Percentiles rank a stretch among this genome's conserved stretches.
phyloP scores from a whole-genome alignment of 768 basidiomycete species.

The Tulasnella sp. region DNA sequence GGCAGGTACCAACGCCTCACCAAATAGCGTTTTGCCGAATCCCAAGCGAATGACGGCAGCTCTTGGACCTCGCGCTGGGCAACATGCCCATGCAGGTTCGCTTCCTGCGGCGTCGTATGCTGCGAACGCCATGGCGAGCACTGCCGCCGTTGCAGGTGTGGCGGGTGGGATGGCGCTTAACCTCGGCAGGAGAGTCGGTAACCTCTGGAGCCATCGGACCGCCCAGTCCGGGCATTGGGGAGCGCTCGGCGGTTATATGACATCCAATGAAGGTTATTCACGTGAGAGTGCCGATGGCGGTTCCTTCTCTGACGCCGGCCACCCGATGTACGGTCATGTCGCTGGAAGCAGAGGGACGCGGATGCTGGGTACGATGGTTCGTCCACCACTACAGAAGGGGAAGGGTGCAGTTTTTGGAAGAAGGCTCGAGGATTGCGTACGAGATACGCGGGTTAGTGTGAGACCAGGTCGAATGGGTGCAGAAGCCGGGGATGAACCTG shows the following conservation, averaged over 20 bases:
- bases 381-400: not conserved
- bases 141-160: slow-evolving; percentile 7
- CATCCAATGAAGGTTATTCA: not conserved
- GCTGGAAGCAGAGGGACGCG: slow-evolving; percentile 2
- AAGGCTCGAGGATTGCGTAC: slow-evolving; percentile 42
- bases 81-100: not conserved
- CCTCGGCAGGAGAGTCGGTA: slow-evolving; percentile 15
- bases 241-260: not conserved
- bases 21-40: no score
- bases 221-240: not conserved
- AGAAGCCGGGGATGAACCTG: slow-evolving; percentile 8
- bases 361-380: slow-evolving; percentile 11
- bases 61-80: no score
- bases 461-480: slow-evolving; percentile 6
- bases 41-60: slow-evolving; percentile 6
- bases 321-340: not conserved
- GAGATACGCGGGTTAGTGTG: slow-evolving; percentile 40
- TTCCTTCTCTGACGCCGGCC: not conserved
- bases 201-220: slow-evolving; percentile 14
- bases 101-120: not conserved
- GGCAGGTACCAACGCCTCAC: not conserved
- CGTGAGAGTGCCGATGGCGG: not conserved
- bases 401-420: slow-evolving; percentile 54
- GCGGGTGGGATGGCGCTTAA: slow-evolving; percentile 13
- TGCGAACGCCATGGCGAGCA: not conserved